A percentile compares a stretch with the other conserved stretches of the same genome.
Evolutionary conservation across 78 protist species (phyloP).

Genomic region (Dictyostelium capitatum): DNA sequence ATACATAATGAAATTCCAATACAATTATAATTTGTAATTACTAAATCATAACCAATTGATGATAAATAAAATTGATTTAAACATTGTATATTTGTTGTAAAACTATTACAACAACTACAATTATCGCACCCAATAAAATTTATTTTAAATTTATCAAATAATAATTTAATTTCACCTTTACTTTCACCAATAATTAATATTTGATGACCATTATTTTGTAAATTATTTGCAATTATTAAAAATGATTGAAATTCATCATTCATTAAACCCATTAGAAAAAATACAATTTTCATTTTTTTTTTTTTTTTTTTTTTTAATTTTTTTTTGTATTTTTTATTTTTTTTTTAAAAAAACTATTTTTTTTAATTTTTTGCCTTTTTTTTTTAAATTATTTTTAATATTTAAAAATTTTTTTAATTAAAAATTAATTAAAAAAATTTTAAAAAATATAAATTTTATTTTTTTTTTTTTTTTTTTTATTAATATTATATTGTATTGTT

Average conservation of each 20-base stretch:
- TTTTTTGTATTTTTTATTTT: background rate
- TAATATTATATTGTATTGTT: too few relatives aligned
- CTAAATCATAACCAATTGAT: conserved; percentile 16
- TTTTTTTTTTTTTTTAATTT: background rate
- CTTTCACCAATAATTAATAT: background rate
- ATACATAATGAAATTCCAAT: background rate
- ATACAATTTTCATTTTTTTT: background rate
- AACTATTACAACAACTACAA: too few relatives aligned
- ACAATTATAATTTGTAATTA: background rate
- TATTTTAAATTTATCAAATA: too few relatives aligned
- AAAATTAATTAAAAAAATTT: too few relatives aligned
- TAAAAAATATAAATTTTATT: too few relatives aligned
- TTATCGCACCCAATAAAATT: too few relatives aligned
- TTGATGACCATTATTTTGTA: conserved; percentile 5
- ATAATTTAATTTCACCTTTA: too few relatives aligned
- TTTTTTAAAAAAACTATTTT: too few relatives aligned
- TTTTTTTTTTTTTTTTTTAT: too few relatives aligned
- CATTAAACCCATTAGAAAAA: background rate
- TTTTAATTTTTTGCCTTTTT: too few relatives aligned
- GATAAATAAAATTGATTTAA: conserved; percentile 18
- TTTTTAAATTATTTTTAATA: too few relatives aligned
- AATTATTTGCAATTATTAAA: background rate
- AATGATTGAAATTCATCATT: background rate
- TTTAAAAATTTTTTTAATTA: too few relatives aligned
- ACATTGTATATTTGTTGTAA: background rate